Conservation (phyloP, 306 rosid species). For the Cicer pinnatifidum region DNA sequence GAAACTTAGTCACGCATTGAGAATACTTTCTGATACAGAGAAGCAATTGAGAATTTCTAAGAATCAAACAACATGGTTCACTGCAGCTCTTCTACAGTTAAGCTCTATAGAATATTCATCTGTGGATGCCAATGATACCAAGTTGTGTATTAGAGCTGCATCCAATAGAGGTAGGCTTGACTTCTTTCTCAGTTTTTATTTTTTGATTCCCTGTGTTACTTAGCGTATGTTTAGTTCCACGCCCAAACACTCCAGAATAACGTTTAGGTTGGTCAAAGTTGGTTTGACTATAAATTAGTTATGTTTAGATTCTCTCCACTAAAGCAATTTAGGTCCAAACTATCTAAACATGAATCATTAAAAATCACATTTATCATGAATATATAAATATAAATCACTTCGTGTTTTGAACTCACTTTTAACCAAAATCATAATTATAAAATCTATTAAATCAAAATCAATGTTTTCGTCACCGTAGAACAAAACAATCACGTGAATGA, state of each 20-base stretch:
- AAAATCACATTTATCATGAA: too few relatives aligned
- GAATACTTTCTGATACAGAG: conserved; percentile 79
- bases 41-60: conserved; percentile 82
- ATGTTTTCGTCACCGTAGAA: neutral
- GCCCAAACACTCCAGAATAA: neutral
- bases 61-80: conserved; percentile 88
- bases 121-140: conserved; percentile 52
- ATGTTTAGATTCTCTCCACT: neutral
- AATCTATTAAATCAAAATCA: too few relatives aligned
- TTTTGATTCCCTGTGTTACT: neutral
- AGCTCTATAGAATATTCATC: conserved; percentile 65
- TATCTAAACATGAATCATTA: too few relatives aligned
- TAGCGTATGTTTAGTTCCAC: neutral
- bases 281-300: neutral
- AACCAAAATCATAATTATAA: neutral
- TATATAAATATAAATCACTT: too few relatives aligned
- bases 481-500: neutral
- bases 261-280: neutral
- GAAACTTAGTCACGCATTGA: conserved; percentile 74
- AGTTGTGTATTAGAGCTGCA: conserved; percentile 49
- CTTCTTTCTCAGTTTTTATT: neutral
- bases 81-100: conserved; percentile 83
- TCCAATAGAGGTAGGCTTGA: conserved; percentile 53
- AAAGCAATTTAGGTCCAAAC: neutral
- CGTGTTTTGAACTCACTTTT: too few relatives aligned